Evolutionary conservation across 345 rosid genomes (phyloP), one percentile per base, ranked within the genome.

Genomic region (Arabis hirsuta): DNA sequence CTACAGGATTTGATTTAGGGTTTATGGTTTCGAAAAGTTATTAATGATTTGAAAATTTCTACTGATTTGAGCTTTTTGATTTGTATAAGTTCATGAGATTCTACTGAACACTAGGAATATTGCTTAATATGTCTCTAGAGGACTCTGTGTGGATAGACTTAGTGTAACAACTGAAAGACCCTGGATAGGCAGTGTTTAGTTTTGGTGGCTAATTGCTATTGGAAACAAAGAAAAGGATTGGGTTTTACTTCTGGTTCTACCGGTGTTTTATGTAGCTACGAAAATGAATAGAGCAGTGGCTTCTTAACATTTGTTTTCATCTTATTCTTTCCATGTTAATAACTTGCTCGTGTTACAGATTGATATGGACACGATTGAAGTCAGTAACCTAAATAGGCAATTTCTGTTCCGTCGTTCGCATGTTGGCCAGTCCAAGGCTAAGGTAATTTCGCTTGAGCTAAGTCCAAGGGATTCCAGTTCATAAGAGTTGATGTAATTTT

Each of bases 331-430:
- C 46, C 41, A 38, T 54, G 58, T 44, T 50, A 62, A 6, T 60
- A 27, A 16, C 13, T 44, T 22, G 39, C 20, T 59, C 58, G 65
- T 61, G 13, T 63, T 81, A 79, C 87, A 95, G 99, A 95, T 95
- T 76, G 99, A 95, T 81, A 88, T 95, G 99, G 99, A 95, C 64
- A 92, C 97, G 8, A 95, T 95, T 73, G 99, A 95, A 91, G 99
- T 95, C 59, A 95, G 99, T 79, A 95, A 95, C 85, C 86, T 95
- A 65, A 95, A 95, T 77, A 86, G 99, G 71, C 99, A 95, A 60
- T 92, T 95, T 81, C 79, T 95, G 61, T 95, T 95, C 76, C 91
- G 99, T 54, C 84, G 85, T 41, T 88, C 85, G 41, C 99, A 95
- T 86, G 99, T 95, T 55, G 98, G 99, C 55, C 97, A 81, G 80